Base-by-base conservation (phyloP, 2,329 filamentous ascomycete species). In the Drechslerella coelobrocha region DNA sequence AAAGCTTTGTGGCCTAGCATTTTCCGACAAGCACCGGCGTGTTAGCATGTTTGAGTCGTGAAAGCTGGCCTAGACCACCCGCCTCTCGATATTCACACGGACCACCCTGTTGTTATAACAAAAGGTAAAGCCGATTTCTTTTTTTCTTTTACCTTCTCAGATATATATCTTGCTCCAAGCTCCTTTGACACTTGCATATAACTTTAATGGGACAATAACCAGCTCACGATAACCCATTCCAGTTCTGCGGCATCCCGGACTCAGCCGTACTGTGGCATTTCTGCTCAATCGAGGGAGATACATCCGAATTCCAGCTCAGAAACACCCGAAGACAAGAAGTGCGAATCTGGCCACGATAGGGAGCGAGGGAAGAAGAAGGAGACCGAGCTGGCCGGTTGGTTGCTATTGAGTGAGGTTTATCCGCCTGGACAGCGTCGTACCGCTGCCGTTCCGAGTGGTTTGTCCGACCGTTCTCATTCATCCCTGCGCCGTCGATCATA, bases 221-320 rank as follows among this genome's bases (percentile, higher is more conserved):
- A 52, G 66, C 66, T 71, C 66, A 62, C 43, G 51, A 59, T 59
- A 53, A n/a, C 37, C n/a, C 50, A 55, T 50, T 56, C 43, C 41
- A 21, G 26, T 5, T 45, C 19, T 45, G 5, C 17, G 5, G 8
- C 21, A 19, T 9, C 17, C 17, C 14, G 41, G 41, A n/a, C 17
- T 2, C 29, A 12, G 29, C 29, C 6, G 29, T 31, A 31, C 6
- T 12, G 12, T 17, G 9, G 21, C 51, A 59, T 69, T 61, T 52
- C 43, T 53, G 56, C 63, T 61, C 63, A 68, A 68, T 55, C 31
- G 43, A 17, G 55, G n/a, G n/a, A 55, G 51, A 43, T 68, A 61
- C 63, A 50, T 43, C 23, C 63, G 56, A 61, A 68, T 61, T 61
- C 56, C 52, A 52, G 56, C 63, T 61, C 63, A 68, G 54, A 47